Conservation (phyloP, 2,329 filamentous ascomycete genomes). For the Apiospora arundinis region DNA sequence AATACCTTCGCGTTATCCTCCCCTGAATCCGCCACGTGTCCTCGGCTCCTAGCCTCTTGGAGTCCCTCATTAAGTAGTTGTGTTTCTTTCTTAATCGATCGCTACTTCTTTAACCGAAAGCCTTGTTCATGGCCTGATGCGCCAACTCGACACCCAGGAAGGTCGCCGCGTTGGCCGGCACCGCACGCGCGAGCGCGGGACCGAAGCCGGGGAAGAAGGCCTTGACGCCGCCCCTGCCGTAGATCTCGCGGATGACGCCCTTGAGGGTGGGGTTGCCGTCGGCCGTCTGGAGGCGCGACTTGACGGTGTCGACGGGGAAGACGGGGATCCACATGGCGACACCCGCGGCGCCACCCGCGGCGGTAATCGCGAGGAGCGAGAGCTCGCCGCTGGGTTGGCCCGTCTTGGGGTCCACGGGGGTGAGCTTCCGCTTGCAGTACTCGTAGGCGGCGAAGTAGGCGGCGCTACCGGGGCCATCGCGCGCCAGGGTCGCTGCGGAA, state of each 20-base stretch:
- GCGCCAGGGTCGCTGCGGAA: conserved; percentile 85
- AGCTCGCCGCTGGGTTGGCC: conserved; percentile 79
- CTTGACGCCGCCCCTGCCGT: conserved; percentile 79
- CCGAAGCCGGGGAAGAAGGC: conserved; percentile 98
- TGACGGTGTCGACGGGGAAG: conserved; percentile 97
- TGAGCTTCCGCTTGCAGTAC: conserved; percentile 86
- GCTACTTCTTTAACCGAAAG: conserved; percentile 58
- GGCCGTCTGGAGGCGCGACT: conserved; percentile 90
- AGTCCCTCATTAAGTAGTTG: neutral
- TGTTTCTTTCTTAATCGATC: neutral
- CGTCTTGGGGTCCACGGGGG: conserved; percentile 76
- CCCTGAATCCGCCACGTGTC: neutral
- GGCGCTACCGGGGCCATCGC: conserved; percentile 90
- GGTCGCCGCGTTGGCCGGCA: conserved; percentile 95
- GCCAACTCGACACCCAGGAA: conserved; percentile 87
- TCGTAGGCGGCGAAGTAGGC: conserved; percentile 99
- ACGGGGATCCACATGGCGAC: conserved; percentile 99
- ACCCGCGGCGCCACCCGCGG: conserved; percentile 87
- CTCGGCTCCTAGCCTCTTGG: neutral
- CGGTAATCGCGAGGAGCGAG: conserved; percentile 81
- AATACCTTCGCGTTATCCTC: neutral
- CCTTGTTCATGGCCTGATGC: conserved; percentile 81
- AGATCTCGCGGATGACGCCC: conserved; percentile 82
- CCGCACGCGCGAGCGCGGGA: conserved; percentile 88
- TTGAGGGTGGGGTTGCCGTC: conserved; percentile 83